Evolutionary conservation across 2,329 filamentous ascomycete genomes (phyloP).

Genomic region (Curvularia verruculosa): DNA sequence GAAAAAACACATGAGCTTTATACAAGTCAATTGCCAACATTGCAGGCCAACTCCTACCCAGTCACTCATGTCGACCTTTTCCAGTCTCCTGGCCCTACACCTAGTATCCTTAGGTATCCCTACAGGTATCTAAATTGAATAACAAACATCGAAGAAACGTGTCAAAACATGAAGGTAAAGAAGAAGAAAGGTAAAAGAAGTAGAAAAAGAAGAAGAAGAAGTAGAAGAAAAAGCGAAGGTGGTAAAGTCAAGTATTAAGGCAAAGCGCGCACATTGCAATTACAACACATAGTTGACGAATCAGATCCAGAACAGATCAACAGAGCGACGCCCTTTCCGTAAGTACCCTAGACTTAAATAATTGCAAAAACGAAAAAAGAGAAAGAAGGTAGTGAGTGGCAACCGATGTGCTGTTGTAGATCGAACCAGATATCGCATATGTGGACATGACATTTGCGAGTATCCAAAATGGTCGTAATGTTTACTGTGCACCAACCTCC

Average conservation of each 20-base stretch:
- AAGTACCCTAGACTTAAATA: slow-evolving; percentile 11
- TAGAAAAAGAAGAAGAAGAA: slow-evolving; percentile 4
- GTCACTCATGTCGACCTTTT: slow-evolving; percentile 11
- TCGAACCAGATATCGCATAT: slow-evolving; percentile 39
- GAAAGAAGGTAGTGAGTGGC: background rate
- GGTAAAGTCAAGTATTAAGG: slow-evolving; percentile 27
- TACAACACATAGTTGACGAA: slow-evolving; percentile 28
- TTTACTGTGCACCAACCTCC: slow-evolving; percentile 62
- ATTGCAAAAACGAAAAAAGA: slow-evolving; percentile 12
- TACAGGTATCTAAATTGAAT: slow-evolving; percentile 36
- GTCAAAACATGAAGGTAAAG: slow-evolving; percentile 2
- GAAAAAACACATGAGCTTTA: background rate
- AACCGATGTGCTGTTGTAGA: background rate
- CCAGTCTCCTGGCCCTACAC: slow-evolving; percentile 12
- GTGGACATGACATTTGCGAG: slow-evolving; percentile 21
- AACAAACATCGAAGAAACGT: slow-evolving; percentile 9
- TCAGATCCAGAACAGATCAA: slow-evolving; percentile 24
- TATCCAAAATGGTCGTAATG: background rate
- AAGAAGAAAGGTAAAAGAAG: slow-evolving; percentile 9
- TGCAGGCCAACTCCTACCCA: slow-evolving; percentile 7
- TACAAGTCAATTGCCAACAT: slow-evolving; percentile 9
- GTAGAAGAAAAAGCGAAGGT: slow-evolving; percentile 24
- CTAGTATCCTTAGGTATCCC: slow-evolving; percentile 19
- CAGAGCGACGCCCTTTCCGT: slow-evolving; percentile 13
- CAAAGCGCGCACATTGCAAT: slow-evolving; percentile 24